phyloP scores from a whole-genome alignment of 768 basidiomycete species.

The Rhodocollybia butyracea region DNA sequence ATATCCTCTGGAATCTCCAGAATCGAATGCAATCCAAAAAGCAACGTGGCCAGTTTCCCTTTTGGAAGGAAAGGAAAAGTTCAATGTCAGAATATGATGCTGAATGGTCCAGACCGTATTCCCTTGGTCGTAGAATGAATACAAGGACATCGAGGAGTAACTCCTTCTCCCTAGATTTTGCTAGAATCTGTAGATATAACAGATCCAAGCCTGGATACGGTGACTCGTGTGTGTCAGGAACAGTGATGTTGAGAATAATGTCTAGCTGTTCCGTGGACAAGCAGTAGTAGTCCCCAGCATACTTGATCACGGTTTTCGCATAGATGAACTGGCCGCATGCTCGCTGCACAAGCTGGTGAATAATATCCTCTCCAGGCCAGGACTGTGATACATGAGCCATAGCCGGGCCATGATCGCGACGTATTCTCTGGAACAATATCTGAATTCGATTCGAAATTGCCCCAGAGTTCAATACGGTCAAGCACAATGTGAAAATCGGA shows the following conservation, averaged over 20 bases:
- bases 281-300: no score
- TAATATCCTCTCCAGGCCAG: no score
- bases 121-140: not conserved
- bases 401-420: not conserved
- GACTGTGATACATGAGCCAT: not conserved
- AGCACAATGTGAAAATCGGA: not conserved
- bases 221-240: no score
- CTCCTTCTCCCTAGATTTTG: not conserved
- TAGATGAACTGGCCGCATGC: no score
- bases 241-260: no score
- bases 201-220: constrained; percentile 6
- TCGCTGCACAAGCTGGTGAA: no score
- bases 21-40: constrained; percentile 10
- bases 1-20: constrained; percentile 4
- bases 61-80: constrained; percentile 2
- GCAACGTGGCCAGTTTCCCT: not conserved
- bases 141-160: not conserved
- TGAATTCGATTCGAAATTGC: not conserved
- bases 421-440: not conserved
- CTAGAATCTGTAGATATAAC: constrained; percentile 10
- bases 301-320: no score
- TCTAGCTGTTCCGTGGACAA: no score
- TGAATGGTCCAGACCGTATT: not conserved
- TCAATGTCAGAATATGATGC: not conserved
- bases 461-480: not conserved